Conservation (phyloP, 805 yeast genomes). For the Ogataea pini region DNA sequence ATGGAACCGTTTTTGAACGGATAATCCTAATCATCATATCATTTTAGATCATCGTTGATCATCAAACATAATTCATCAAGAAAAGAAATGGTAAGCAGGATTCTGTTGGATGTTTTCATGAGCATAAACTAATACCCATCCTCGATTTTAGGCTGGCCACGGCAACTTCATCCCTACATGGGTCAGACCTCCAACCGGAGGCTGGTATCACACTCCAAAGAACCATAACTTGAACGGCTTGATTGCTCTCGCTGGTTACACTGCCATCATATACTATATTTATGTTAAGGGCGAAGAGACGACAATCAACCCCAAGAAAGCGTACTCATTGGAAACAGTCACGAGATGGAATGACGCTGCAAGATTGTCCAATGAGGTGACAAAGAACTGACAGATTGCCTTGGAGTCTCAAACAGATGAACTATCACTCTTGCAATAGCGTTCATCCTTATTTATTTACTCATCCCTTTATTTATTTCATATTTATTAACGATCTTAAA, state of each 20-base stretch:
- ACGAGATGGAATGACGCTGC: constrained; percentile 51
- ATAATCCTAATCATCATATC: not conserved
- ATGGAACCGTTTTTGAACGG: not conserved
- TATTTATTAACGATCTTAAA: constrained; percentile 3
- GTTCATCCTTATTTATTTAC: not conserved
- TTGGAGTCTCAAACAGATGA: not conserved
- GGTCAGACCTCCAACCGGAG: constrained; percentile 50
- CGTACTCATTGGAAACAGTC: constrained; percentile 41
- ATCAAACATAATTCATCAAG: not conserved
- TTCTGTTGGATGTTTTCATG: too few species aligned
- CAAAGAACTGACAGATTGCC: constrained; percentile 10
- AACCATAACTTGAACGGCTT: constrained; percentile 49
- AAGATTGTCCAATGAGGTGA: constrained; percentile 14
- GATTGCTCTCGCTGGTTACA: constrained; percentile 42
- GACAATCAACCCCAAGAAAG: constrained; percentile 37
- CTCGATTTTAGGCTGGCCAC: constrained; percentile 16
- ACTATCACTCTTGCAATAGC: not conserved
- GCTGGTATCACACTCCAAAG: constrained; percentile 56
- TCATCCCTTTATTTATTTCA: constrained; percentile 4
- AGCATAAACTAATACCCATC: not conserved
- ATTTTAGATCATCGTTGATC: too few species aligned
- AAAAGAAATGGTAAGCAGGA: not conserved
- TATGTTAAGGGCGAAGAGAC: constrained; percentile 41
- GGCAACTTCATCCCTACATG: constrained; percentile 33
- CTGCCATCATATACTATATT: constrained; percentile 35